Percentiles rank a stretch among this genome's conserved stretches.
Evolutionary conservation across 2,329 filamentous ascomycete genomes (phyloP).

Genomic region (Apiospora kogelbergensis): DNA sequence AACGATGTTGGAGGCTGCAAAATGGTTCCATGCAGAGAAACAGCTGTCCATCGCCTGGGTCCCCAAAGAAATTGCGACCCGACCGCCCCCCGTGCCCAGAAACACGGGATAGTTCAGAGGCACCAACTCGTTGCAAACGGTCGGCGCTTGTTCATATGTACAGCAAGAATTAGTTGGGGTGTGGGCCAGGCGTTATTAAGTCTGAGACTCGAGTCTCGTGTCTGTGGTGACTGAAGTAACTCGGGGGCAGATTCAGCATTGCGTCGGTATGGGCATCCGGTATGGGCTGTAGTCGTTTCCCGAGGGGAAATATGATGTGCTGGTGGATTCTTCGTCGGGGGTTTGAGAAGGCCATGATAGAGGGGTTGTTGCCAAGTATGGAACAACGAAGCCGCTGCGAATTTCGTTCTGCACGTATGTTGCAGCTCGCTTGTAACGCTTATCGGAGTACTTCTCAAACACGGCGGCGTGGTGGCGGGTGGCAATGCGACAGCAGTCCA

Average conservation of each 20-base stretch:
- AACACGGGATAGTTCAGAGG: neutral
- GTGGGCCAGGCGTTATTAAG: neutral
- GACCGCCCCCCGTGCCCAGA: neutral
- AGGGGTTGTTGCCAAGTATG: conserved; percentile 31
- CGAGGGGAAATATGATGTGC: conserved; percentile 14
- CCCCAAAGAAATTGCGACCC: neutral
- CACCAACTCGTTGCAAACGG: neutral
- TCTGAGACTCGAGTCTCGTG: neutral
- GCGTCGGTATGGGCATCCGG: conserved; percentile 27
- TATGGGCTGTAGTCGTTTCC: conserved; percentile 2
- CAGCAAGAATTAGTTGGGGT: neutral
- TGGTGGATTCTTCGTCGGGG: conserved; percentile 12
- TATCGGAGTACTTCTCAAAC: conserved; percentile 88
- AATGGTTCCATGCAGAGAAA: neutral
- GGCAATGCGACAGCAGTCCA: conserved; percentile 85
- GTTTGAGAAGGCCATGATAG: neutral
- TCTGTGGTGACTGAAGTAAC: neutral
- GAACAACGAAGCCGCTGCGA: conserved; percentile 55
- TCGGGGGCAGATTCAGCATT: conserved; percentile 17
- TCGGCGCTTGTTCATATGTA: conserved; percentile 6
- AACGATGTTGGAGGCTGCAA: neutral
- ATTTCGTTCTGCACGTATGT: conserved; percentile 77
- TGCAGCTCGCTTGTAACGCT: conserved; percentile 83
- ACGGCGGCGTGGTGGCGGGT: conserved; percentile 81
- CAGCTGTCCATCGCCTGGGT: neutral